Evolutionary conservation across 2,329 filamentous ascomycete species (phyloP).

Genomic region (Penicillium verrucosum): DNA sequence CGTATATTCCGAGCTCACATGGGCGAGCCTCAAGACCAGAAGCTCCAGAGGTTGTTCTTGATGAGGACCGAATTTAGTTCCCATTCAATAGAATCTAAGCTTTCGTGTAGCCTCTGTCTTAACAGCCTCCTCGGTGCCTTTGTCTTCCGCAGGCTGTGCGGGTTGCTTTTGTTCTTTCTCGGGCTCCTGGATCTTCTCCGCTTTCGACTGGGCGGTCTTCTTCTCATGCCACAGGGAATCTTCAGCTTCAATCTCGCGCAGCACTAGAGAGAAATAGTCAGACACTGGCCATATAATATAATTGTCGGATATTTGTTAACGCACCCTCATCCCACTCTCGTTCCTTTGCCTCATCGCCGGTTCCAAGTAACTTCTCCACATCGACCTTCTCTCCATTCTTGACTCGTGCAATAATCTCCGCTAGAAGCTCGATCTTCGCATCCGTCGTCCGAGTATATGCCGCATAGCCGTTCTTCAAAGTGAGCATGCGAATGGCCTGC

Average conservation of each 20-base stretch:
- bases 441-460: constrained; percentile 74
- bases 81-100: constrained; percentile 30
- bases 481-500: constrained; percentile 90
- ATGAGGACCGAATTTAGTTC: not conserved
- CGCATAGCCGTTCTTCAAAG: constrained; percentile 70
- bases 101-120: constrained; percentile 23
- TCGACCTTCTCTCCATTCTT: constrained; percentile 64
- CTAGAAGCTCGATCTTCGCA: constrained; percentile 70
- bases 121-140: constrained; percentile 16
- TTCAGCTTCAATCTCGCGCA: constrained; percentile 41
- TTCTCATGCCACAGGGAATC: constrained; percentile 39
- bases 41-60: not conserved
- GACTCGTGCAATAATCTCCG: constrained; percentile 56
- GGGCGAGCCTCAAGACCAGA: not conserved
- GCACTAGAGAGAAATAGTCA: constrained; percentile 27
- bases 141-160: constrained; percentile 7
- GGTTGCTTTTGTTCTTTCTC: constrained; percentile 10
- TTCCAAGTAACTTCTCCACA: constrained; percentile 76
- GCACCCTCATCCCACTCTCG: constrained; percentile 82
- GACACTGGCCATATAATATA: not conserved
- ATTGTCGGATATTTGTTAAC: constrained; percentile 22
- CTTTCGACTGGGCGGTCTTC: constrained; percentile 11
- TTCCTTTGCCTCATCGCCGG: constrained; percentile 71
- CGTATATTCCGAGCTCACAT: not conserved
- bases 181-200: constrained; percentile 1